These are phyloP conservation scores for Sugiyamaella pinicola DNA, from an alignment of 1,139 yeast species.

Conservation along the genomic window DNA sequence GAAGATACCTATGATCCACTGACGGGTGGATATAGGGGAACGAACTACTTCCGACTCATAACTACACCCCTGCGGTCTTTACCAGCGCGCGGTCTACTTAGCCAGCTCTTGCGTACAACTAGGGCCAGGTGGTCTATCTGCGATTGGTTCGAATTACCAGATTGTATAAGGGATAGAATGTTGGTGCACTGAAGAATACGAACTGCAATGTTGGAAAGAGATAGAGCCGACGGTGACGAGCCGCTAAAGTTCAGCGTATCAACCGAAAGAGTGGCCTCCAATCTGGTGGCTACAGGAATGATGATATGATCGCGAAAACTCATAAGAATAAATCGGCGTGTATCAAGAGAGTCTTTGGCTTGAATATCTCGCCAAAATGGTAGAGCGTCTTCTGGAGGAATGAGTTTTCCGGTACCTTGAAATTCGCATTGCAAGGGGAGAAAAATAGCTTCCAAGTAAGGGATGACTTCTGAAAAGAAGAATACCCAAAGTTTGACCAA, in stretches of 20 bases:
- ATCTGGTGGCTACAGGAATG: constrained; percentile 45
- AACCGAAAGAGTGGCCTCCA: constrained; percentile 48
- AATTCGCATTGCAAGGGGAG: constrained; percentile 60
- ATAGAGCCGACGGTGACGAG: constrained; percentile 18
- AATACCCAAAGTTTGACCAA: constrained; percentile 54
- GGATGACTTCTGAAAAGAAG: constrained; percentile 56
- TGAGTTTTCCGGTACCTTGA: constrained; percentile 44
- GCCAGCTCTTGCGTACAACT: constrained; percentile 36
- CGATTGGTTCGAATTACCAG: constrained; percentile 55
- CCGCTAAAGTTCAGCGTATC: constrained; percentile 27
- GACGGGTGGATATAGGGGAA: too few relatives aligned
- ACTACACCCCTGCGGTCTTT: constrained; percentile 38
- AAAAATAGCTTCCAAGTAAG: constrained; percentile 61
- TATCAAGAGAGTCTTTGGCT: constrained; percentile 36
- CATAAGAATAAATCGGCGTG: constrained; percentile 40
- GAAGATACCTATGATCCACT: too few relatives aligned
- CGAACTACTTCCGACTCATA: constrained; percentile 5
- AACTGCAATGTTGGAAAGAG: constrained; percentile 41
- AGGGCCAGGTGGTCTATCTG: constrained; percentile 51
- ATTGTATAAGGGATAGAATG: constrained; percentile 52
- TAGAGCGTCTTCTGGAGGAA: constrained; percentile 39
- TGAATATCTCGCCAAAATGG: constrained; percentile 47
- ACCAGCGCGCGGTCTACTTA: constrained; percentile 37
- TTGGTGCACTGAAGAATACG: constrained; percentile 60
- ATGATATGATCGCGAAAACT: constrained; percentile 44